Conservation (phyloP, 768 basidiomycete genomes). For the Termitomyces sp. region DNA sequence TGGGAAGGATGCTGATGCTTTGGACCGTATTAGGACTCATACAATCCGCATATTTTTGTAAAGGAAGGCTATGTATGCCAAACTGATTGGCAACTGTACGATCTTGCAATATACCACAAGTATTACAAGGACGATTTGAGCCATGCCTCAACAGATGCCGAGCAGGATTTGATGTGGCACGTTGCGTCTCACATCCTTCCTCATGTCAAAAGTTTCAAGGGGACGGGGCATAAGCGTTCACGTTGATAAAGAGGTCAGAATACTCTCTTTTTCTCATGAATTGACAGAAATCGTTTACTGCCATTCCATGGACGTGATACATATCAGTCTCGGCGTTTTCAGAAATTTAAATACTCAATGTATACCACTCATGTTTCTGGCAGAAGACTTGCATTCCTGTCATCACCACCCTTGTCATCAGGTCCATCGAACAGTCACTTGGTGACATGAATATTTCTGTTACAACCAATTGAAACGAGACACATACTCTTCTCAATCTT, state of each 20-base stretch:
- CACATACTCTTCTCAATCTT: background rate
- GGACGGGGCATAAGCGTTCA: background rate
- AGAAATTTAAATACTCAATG: background rate
- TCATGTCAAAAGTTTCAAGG: conserved; percentile 8
- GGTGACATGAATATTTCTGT: background rate
- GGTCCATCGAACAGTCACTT: background rate
- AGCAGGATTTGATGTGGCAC: conserved; percentile 2
- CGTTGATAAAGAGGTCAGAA: background rate
- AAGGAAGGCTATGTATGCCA: background rate
- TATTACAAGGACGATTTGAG: background rate
- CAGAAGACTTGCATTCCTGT: background rate
- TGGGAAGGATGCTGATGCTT: background rate
- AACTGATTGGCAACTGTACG: conserved; percentile 11
- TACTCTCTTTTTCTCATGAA: background rate
- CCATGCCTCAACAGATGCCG: background rate
- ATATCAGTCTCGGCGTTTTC: background rate
- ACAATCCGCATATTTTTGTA: background rate
- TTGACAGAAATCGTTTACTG: background rate
- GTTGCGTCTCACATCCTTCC: conserved; percentile 1
- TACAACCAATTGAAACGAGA: background rate
- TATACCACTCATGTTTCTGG: background rate
- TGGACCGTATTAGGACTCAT: background rate
- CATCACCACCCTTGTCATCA: background rate
- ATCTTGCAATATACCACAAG: conserved; percentile 9
- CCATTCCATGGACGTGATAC: background rate